Evolutionary conservation across 2,329 filamentous ascomycete genomes (phyloP), one percentile per base, ranked within the genome.

Genomic region (Periconia sp.): DNA sequence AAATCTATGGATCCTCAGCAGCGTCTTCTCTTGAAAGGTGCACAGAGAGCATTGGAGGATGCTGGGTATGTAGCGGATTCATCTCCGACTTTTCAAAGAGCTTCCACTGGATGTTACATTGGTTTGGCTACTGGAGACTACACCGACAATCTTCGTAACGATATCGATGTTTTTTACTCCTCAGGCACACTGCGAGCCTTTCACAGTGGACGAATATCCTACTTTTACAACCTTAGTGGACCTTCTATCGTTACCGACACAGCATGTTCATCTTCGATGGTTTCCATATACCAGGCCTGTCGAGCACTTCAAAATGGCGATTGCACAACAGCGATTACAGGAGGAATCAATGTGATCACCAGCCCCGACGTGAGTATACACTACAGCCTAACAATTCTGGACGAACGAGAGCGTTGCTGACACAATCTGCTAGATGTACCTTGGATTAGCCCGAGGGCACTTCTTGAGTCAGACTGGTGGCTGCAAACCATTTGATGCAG

Each of bases 151-250:
- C 43, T 42, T 5, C 52, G 46, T 8, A 55, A 66, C 20, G 42
- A 62, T 17, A 77, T 84, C 23, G 77, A 79, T 52, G 82, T 80
- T 0, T 83, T 84, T 61, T 81, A 71, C 60, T 80, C 84, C 42
- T 77, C 82, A 0, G 81, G 81, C 17, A 76, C 75, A 19, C 71
- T 73, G 11, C 72, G 82, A 17, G 81, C 81, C 0, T 85, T 84
- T 49, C 76, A 72, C 0, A 76, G 77, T 0, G 82, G 81, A 0
- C 76, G 82, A 6, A 74, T 80, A 54, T 79, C 78, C 51, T 68
- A 64, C 0, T 42, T 49, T 31, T 65, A 64, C 49, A 60, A 60
- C 10, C 65, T 64, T 35, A 53, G 45, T n/a, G 65, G 65, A 0
- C 64, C 64, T 5, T 57, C 51, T 19, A 53, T 45, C 17, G 37